phyloP scores from a whole-genome alignment of 2,329 filamentous ascomycete species.

The Fusarium kyushuense region DNA sequence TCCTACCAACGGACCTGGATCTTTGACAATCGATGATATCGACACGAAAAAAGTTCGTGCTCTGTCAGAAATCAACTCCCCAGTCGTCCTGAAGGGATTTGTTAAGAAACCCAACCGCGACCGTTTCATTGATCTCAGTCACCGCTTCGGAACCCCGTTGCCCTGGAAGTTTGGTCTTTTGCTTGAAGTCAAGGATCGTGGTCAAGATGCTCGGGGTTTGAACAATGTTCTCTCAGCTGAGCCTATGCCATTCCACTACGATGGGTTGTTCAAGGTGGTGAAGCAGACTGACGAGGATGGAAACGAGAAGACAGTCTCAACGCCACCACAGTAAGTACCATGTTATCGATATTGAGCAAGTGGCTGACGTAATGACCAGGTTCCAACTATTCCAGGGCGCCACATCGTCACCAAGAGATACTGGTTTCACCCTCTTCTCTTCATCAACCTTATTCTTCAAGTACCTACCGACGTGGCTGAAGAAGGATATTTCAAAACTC shows the following conservation, averaged over 20 bases:
- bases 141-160: constrained; percentile 61
- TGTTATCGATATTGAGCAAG: fast-evolving
- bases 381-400: constrained; percentile 67
- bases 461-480: constrained; percentile 56
- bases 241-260: constrained; percentile 69
- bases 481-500: constrained; percentile 53
- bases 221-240: constrained; percentile 67
- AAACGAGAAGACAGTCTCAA: constrained; percentile 55
- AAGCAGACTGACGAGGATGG: constrained; percentile 55
- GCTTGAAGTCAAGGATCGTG: constrained; percentile 64
- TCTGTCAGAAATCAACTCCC: constrained; percentile 64
- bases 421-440: constrained; percentile 67
- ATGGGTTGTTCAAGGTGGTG: constrained; percentile 67
- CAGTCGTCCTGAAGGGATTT: constrained; percentile 66
- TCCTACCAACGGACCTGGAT: constrained; percentile 50
- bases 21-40: constrained; percentile 57
- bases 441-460: constrained; percentile 63
- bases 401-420: constrained; percentile 61
- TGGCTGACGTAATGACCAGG: constrained; percentile 30
- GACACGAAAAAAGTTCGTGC: constrained; percentile 59
- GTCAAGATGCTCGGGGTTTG: constrained; percentile 56
- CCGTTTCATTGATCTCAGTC: constrained; percentile 59
- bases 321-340: constrained; percentile 56
- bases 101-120: constrained; percentile 59
- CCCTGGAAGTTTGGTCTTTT: constrained; percentile 67